Conservation (phyloP, 2,329 filamentous ascomycete genomes). For the Fusarium napiforme region DNA sequence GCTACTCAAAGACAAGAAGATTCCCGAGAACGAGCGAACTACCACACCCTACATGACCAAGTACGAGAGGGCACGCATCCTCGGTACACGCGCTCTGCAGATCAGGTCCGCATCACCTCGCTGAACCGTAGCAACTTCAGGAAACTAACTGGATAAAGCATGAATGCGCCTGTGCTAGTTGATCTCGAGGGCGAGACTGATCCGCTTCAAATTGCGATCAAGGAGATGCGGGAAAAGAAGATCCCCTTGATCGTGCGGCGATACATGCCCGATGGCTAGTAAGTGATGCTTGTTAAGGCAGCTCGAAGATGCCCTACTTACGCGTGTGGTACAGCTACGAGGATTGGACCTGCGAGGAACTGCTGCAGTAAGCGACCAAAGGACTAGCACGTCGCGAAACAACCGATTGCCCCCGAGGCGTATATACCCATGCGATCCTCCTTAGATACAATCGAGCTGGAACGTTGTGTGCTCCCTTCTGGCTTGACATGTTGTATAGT, state of each 20-base stretch:
- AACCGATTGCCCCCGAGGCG: slow-evolving; percentile 36
- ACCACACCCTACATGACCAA: slow-evolving; percentile 99
- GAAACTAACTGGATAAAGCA: slow-evolving; percentile 64
- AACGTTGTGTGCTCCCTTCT: slow-evolving; percentile 30
- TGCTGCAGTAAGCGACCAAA: slow-evolving; percentile 68
- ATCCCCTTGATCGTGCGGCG: slow-evolving; percentile 94
- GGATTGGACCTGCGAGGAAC: slow-evolving; percentile 98
- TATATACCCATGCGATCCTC: slow-evolving; percentile 43
- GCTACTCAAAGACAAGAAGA: slow-evolving; percentile 82
- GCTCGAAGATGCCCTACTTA: slow-evolving; percentile 15
- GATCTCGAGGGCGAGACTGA: slow-evolving; percentile 98
- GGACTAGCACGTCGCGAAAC: slow-evolving; percentile 22
- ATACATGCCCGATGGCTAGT: slow-evolving; percentile 97
- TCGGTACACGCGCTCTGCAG: slow-evolving; percentile 92
- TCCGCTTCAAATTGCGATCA: slow-evolving; percentile 95
- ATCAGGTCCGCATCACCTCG: slow-evolving; percentile 75
- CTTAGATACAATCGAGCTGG: slow-evolving; percentile 42
- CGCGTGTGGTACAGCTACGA: slow-evolving; percentile 76
- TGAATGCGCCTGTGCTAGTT: slow-evolving; percentile 96
- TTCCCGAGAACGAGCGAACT: slow-evolving; percentile 85
- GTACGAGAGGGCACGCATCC: slow-evolving; percentile 92
- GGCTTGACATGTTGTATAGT: slow-evolving; percentile 29
- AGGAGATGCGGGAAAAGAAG: slow-evolving; percentile 98
- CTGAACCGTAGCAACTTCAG: neutral
- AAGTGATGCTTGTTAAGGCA: slow-evolving; percentile 54